These are phyloP conservation scores for Achlya hypogyna DNA, from an alignment of 352 stramenopile genomes.

Conservation along the genomic window DNA sequence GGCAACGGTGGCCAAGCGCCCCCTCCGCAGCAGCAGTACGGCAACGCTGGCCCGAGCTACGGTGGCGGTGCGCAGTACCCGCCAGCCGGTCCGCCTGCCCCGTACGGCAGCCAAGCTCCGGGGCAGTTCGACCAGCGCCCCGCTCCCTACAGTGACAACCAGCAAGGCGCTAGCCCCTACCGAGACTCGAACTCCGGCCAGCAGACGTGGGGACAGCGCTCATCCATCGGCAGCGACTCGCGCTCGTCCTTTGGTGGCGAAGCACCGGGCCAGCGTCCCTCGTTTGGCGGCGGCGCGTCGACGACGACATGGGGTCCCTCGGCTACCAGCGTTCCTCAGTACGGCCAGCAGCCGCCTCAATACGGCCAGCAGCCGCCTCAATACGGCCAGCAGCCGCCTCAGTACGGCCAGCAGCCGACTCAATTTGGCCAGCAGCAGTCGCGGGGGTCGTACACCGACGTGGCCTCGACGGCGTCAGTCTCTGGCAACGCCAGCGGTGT, in stretches of 20 bases:
- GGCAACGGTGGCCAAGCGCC: neutral
- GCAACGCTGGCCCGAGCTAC: neutral
- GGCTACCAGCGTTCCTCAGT: neutral
- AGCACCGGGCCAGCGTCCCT: neutral
- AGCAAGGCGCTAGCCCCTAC: neutral
- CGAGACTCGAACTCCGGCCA: neutral
- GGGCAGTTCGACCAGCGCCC: neutral
- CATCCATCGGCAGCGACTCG: neutral
- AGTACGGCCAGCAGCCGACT: neutral
- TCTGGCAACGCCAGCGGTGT: conserved; percentile 45
- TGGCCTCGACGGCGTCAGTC: neutral
- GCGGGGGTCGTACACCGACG: neutral
- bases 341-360: too few relatives aligned
- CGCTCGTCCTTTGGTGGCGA: too few relatives aligned
- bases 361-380: neutral
- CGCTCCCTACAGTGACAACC: neutral
- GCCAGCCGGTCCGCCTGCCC: neutral
- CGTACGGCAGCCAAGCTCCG: neutral
- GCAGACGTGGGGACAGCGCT: neutral
- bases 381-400: neutral
- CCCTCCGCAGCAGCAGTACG: neutral
- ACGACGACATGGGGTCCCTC: neutral
- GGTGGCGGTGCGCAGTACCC: neutral
- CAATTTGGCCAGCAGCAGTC: neutral
- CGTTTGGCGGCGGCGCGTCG: neutral